Percentiles rank a stretch among this genome's conserved stretches.
Conservation (phyloP, 2,329 filamentous ascomycete genomes). For the Colletotrichum limetticola region DNA sequence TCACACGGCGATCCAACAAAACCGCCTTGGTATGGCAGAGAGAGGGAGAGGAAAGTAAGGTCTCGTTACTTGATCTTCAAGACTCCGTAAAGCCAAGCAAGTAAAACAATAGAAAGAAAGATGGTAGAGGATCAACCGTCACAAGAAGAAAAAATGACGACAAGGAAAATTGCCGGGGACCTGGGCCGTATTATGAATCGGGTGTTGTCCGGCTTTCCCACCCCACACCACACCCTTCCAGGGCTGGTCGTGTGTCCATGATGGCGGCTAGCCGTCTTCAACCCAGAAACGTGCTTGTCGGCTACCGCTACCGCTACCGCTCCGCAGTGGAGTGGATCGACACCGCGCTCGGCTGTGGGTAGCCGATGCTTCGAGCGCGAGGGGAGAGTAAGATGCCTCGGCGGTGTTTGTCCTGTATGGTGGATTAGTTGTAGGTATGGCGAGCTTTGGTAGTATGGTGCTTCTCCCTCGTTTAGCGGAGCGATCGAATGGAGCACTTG, state of each 20-base stretch:
- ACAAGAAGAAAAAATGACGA: slow-evolving; percentile 16
- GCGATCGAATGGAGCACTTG: slow-evolving; percentile 15
- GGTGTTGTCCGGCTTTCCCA: slow-evolving; percentile 18
- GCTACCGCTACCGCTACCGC: slow-evolving; percentile 17
- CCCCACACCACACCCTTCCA: slow-evolving; percentile 6
- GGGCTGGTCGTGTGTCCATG: slow-evolving; percentile 19
- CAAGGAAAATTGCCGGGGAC: slow-evolving; percentile 21
- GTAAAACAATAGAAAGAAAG: slow-evolving; percentile 3
- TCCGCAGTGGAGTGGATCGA: slow-evolving; percentile 34
- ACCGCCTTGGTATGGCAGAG: not conserved
- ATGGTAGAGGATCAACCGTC: not conserved
- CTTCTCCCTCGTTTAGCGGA: not conserved
- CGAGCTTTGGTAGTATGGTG: not conserved
- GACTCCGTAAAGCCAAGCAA: slow-evolving; percentile 7
- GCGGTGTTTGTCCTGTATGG: not conserved
- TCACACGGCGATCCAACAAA: not conserved
- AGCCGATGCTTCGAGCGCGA: slow-evolving; percentile 28
- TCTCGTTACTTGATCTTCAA: not conserved
- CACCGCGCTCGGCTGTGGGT: slow-evolving; percentile 29
- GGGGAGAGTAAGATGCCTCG: slow-evolving; percentile 13
- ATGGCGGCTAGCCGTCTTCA: slow-evolving; percentile 20
- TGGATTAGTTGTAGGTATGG: not conserved
- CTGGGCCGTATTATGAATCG: slow-evolving; percentile 23
- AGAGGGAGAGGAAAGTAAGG: not conserved
- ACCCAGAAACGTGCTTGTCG: slow-evolving; percentile 6